phyloP scores from a whole-genome alignment of 768 basidiomycete genomes.

The Dioszegia crocea region DNA sequence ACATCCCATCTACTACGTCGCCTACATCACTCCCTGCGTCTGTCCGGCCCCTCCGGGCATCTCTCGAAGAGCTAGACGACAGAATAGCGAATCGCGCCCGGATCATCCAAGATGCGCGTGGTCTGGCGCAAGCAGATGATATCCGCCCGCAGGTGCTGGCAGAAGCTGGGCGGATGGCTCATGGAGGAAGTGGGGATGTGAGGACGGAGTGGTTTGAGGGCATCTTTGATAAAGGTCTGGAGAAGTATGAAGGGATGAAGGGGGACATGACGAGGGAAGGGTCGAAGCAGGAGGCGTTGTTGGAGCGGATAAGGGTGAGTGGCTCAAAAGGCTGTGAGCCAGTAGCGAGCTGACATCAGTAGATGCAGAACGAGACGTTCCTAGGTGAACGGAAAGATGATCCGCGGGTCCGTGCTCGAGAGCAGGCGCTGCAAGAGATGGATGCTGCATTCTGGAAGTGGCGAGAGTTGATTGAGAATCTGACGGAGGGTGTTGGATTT shows the following conservation, averaged over 20 bases:
- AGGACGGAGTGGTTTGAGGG: constrained; percentile 85
- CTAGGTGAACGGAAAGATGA: constrained; percentile 73
- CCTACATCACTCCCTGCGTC: constrained; percentile 31
- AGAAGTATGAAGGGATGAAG: constrained; percentile 70
- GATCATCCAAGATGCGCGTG: constrained; percentile 63
- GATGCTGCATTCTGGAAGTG: constrained; percentile 85
- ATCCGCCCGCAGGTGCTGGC: constrained; percentile 65
- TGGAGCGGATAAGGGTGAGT: constrained; percentile 67
- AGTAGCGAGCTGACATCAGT: background rate
- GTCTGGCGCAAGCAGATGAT: constrained; percentile 65
- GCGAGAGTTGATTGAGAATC: constrained; percentile 72
- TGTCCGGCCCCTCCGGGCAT: constrained; percentile 48
- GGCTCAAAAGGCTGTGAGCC: background rate
- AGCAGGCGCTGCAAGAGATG: constrained; percentile 72
- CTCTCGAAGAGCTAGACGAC: constrained; percentile 76
- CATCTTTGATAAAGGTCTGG: constrained; percentile 69
- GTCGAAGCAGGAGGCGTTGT: constrained; percentile 62
- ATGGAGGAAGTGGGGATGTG: constrained; percentile 57
- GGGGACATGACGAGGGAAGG: constrained; percentile 58
- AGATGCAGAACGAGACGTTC: constrained; percentile 69
- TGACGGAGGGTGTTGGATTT: constrained; percentile 90
- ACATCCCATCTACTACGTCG: constrained; percentile 50
- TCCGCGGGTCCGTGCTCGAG: constrained; percentile 69
- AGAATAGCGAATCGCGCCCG: constrained; percentile 61
- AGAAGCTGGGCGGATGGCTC: constrained; percentile 64